phyloP scores from a whole-genome alignment of 2,329 filamentous ascomycete species.

The Acephala macrosclerotiorum region DNA sequence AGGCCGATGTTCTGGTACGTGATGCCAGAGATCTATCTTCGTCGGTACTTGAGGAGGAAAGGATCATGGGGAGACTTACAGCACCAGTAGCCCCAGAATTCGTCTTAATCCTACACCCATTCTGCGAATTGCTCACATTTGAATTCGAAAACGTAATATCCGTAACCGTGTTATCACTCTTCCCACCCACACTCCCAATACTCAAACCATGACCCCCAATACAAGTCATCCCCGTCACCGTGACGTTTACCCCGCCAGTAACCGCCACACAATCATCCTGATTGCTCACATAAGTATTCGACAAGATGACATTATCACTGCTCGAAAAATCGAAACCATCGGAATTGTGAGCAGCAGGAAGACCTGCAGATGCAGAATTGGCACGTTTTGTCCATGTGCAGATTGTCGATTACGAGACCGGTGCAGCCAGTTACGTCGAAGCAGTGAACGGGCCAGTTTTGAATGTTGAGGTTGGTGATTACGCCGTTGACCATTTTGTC shows the following conservation, averaged over 20 bases:
- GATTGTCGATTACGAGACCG: constrained; percentile 52
- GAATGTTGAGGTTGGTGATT: constrained; percentile 56
- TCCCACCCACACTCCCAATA: constrained; percentile 42
- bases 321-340: constrained; percentile 58
- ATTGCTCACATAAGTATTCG: constrained; percentile 58
- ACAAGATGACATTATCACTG: constrained; percentile 54
- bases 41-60: no score
- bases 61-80: no score
- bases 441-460: constrained; percentile 60
- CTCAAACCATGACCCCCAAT: constrained; percentile 30
- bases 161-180: constrained; percentile 18
- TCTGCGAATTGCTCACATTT: constrained; percentile 36
- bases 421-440: constrained; percentile 53
- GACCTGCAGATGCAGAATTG: constrained; percentile 35
- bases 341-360: constrained; percentile 52
- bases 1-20: constrained; percentile 55
- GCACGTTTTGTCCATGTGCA: constrained; percentile 62
- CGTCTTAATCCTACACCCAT: constrained; percentile 48
- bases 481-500: constrained; percentile 56
- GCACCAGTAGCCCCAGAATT: constrained; percentile 42
- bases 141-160: constrained; percentile 23
- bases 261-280: constrained; percentile 65
- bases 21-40: constrained; percentile 43
- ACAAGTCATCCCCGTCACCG: constrained; percentile 31
- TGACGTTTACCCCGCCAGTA: constrained; percentile 54